Conservation (phyloP, 768 basidiomycete species). For the Kwoniella mangroviensis region DNA sequence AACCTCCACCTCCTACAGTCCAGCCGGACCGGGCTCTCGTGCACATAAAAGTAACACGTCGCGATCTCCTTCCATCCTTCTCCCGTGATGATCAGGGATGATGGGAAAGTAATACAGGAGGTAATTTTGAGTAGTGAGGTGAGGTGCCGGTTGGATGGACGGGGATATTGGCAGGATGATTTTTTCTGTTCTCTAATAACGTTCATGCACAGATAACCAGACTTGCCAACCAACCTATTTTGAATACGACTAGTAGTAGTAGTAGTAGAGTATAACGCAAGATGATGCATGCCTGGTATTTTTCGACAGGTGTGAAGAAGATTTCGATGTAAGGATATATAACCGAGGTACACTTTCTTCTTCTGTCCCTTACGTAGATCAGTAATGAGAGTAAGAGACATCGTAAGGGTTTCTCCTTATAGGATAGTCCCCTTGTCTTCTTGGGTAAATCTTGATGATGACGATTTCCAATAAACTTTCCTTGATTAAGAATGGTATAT, state of each 20-base stretch:
- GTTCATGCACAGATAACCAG: slow-evolving; percentile 9
- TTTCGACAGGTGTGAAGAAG: slow-evolving; percentile 8
- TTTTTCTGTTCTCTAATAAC: not conserved
- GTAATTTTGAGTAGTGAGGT: too few species aligned
- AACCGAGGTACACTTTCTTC: slow-evolving; percentile 4
- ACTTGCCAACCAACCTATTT: slow-evolving; percentile 14
- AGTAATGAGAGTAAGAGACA: not conserved
- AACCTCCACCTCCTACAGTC: not conserved
- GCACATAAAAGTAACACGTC: too few species aligned
- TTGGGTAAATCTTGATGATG: not conserved
- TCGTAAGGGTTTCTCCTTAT: slow-evolving; percentile 5
- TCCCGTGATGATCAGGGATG: too few species aligned
- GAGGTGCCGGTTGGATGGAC: too few species aligned
- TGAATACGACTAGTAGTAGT: not conserved
- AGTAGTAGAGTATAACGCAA: slow-evolving; percentile 18
- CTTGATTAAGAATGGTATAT: not conserved
- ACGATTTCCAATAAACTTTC: not conserved
- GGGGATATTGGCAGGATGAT: too few species aligned
- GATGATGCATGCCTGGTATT: slow-evolving; percentile 36
- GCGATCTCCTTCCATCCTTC: too few species aligned
- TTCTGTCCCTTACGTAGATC: slow-evolving; percentile 4
- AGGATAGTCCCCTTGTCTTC: slow-evolving; percentile 4
- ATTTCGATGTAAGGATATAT: slow-evolving; percentile 7
- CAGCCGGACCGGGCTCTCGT: too few species aligned
- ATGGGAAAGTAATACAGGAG: too few species aligned